Evolutionary conservation across 805 yeast genomes (phyloP).

Genomic region (Komagataella pastoris): DNA sequence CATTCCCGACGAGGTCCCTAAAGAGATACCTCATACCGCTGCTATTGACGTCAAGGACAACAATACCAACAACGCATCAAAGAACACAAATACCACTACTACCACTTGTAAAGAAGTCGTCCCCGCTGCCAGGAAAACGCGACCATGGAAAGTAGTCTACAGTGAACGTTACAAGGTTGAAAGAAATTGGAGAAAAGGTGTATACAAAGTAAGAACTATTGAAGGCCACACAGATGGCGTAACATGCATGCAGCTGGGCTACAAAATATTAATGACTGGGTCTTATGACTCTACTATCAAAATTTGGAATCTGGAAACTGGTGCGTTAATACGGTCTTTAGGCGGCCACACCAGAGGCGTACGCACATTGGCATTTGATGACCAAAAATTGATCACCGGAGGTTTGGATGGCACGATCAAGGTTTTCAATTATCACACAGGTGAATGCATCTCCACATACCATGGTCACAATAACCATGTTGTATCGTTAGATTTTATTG

Average conservation of each 20-base stretch:
- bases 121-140: conserved; percentile 25
- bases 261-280: conserved; percentile 75
- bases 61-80: conserved; percentile 9
- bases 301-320: conserved; percentile 85
- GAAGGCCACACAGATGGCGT: conserved; percentile 82
- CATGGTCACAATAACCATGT: conserved; percentile 87
- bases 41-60: conserved; percentile 8
- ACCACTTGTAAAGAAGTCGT: neutral
- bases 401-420: conserved; percentile 84
- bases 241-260: conserved; percentile 76
- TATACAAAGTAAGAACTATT: conserved; percentile 48
- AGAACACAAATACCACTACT: neutral
- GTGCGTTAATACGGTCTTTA: conserved; percentile 63
- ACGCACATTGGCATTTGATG: conserved; percentile 73
- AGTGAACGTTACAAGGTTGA: conserved; percentile 85
- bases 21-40: conserved; percentile 8
- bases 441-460: conserved; percentile 87
- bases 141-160: conserved; percentile 96
- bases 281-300: conserved; percentile 84
- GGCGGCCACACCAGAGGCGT: conserved; percentile 87
- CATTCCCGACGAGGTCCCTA: conserved; percentile 2
- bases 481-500: conserved; percentile 66
- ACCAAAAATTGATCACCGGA: conserved; percentile 81
- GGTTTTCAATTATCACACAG: conserved; percentile 93
- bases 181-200: conserved; percentile 87